Base-by-base conservation (phyloP, 306 rosid genomes). In the Prunus kanzakura region DNA sequence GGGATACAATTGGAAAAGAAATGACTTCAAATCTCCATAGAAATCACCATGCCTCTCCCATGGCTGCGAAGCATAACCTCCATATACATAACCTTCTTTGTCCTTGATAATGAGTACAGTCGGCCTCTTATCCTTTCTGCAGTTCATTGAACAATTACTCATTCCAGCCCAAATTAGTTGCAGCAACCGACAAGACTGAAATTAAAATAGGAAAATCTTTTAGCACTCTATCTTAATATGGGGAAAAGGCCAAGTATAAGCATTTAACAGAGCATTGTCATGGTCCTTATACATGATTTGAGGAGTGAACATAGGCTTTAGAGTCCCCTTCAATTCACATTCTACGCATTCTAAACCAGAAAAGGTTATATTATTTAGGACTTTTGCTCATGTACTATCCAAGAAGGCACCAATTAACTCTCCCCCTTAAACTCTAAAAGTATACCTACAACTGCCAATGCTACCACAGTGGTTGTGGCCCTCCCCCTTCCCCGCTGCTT, bases 1-100 rank as follows among this genome's bases (percentile, higher is more conserved):
- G 2, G 98, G 98, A 83, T 86, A 81, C 43, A 95, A 84, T 84
- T 89, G 96, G 77, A 92, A 89, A 56, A 95, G 83, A 81, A 81
- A 95, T 58, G 88, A 81, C 78, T 92, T 95, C 93, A 95, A 69
- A 78, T 95, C 97, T 46, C 98, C 98, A 65, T 84, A 95, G 84
- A 92, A 95, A 66, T 86, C 96, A 57, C 97, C 92, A 75, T 90
- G 98, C 79, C 93, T 85, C 81, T 87, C 97, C 97, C 96, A 95
- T 22, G 88, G 84, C 77, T 92, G 96, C 73, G 98, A 95, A 78
- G 96, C 97, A 81, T 90, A 90, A 52, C 97, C 98, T 84, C 98
- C 98, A 64, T 92, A 95, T 68, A 95, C 62, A 74, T 74, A 83
- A 57, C 97, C 97, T 19, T 92, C 93, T 80, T 79, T 85, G 76